Base-by-base conservation (phyloP, 371 early-diverging fungal species). In the Mucor mucedo region DNA sequence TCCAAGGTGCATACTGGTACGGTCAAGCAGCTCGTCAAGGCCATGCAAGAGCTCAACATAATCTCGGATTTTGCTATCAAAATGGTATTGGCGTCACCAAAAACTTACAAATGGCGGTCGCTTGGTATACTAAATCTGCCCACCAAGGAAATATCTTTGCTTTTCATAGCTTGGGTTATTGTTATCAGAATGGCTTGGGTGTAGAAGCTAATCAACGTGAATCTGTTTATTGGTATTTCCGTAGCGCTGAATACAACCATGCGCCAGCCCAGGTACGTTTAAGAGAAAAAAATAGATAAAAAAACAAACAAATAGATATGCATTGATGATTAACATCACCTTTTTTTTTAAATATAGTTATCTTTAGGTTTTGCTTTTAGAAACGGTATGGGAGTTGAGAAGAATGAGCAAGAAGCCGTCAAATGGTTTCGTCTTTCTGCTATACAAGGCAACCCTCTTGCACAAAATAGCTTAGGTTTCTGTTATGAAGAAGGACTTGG, bases 161-260 rank as follows among this genome's bases (percentile, higher is more conserved):
- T 3, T 86, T 87, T 56, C 93, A 93, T 54, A 91, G 91, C 2
- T 82, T 96, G 40, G 98, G 95, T 5, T 94, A 91, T 63, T 96
- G 96, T 69, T 95, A 90, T 68, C 93, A 93, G 55, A 92, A 96
- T 66, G 96, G 95, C 6, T 82, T 92, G 49, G 95, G 95, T 11
- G 89, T 92, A 70, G 42, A 52, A 42, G 62, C 79, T 7, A 78
- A 92, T 70, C 62, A 87, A 5, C 55, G 72, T 9, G 71, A 85
- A 66, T 93, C 95, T 3, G 83, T 93, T 7, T 68, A 80, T 47
- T 95, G 91, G 91, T 96, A 93, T 71, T 85, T 84, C 52, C 55
- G 73, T 42, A 78, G 84, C 7, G 88, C 91, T 16, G 89, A 88
- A 9, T 83, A 87, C 42, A 79, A 89, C 7, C 80, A 91, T 76